phyloP scores from a whole-genome alignment of 768 basidiomycete species.

The Auricularia heimuer region DNA sequence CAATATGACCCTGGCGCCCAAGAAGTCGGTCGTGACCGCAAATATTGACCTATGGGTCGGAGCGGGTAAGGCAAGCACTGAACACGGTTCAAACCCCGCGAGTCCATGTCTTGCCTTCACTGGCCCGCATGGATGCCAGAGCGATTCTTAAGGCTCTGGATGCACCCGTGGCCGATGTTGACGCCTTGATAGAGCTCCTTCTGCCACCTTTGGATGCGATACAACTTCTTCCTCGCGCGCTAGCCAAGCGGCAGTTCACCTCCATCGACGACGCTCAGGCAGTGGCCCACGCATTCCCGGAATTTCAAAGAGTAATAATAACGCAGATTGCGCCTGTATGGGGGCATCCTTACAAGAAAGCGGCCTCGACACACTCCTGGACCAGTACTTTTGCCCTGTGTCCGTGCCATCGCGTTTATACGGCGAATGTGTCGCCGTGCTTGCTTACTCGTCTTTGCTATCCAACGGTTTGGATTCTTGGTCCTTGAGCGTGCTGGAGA shows the following conservation, averaged over 20 bases:
- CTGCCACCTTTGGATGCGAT: constrained; percentile 46
- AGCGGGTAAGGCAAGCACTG: too few relatives aligned
- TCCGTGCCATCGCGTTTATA: constrained; percentile 40
- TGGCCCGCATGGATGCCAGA: background rate
- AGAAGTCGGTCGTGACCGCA: too few relatives aligned
- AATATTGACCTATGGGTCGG: too few relatives aligned
- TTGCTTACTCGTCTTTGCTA: constrained; percentile 58
- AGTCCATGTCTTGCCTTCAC: too few relatives aligned
- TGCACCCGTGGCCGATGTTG: constrained; percentile 36
- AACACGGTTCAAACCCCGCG: too few relatives aligned
- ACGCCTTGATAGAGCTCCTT: constrained; percentile 46
- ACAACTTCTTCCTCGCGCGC: constrained; percentile 47
- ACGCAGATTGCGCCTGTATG: constrained; percentile 61
- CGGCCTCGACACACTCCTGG: constrained; percentile 34
- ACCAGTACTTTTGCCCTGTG: constrained; percentile 71
- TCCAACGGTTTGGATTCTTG: constrained; percentile 38
- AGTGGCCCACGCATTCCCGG: constrained; percentile 31
- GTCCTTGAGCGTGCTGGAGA: constrained; percentile 42
- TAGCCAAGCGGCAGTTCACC: constrained; percentile 32
- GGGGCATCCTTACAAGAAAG: constrained; percentile 44
- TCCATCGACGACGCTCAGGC: constrained; percentile 20
- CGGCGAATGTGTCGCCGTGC: constrained; percentile 38
- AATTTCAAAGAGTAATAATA: constrained; percentile 57
- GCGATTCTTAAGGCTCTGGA: constrained; percentile 22
- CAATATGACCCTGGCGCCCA: too few relatives aligned